Evolutionary conservation across 495 filamentous ascomycete species (phyloP).

Genomic region (Penicillium silybi): DNA sequence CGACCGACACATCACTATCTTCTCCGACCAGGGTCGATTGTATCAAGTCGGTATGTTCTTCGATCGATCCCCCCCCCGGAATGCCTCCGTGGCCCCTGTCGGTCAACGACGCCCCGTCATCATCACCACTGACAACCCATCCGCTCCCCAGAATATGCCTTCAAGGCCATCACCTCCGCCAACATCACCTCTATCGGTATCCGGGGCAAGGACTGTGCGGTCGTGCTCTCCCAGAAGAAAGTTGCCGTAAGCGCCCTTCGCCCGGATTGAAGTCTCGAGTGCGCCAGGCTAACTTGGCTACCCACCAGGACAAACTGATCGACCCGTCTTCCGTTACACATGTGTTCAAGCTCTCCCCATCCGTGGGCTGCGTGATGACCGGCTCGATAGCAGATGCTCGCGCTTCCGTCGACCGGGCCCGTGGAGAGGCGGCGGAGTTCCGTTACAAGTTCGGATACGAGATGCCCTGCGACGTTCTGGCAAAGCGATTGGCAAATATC

Average conservation of each 20-base stretch:
- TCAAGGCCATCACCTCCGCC: constrained; percentile 98
- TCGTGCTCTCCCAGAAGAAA: constrained; percentile 98
- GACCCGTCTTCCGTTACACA: constrained; percentile 95
- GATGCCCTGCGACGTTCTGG: constrained; percentile 96
- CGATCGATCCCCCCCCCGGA: background rate
- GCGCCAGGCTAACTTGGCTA: constrained; percentile 3
- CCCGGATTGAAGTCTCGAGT: background rate
- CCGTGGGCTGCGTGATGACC: constrained; percentile 97
- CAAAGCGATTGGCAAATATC: constrained; percentile 96
- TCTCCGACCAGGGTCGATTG: constrained; percentile 95
- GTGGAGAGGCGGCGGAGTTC: constrained; percentile 95
- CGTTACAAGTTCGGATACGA: constrained; percentile 98
- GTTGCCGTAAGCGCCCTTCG: constrained; percentile 80
- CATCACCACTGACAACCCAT: constrained; percentile 23
- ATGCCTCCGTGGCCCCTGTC: background rate
- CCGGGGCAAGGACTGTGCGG: constrained; percentile 92
- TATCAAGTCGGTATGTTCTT: constrained; percentile 94
- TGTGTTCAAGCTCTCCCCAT: constrained; percentile 93
- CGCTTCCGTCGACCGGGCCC: constrained; percentile 84
- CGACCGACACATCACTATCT: constrained; percentile 99
- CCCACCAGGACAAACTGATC: constrained; percentile 88
- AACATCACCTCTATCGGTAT: constrained; percentile 98
- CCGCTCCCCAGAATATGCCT: constrained; percentile 82
- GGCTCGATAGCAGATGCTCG: constrained; percentile 97
- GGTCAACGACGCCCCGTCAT: constrained; percentile 1